Base-by-base conservation (phyloP, 371 early-diverging fungal species). In the Mortierella sp. region DNA sequence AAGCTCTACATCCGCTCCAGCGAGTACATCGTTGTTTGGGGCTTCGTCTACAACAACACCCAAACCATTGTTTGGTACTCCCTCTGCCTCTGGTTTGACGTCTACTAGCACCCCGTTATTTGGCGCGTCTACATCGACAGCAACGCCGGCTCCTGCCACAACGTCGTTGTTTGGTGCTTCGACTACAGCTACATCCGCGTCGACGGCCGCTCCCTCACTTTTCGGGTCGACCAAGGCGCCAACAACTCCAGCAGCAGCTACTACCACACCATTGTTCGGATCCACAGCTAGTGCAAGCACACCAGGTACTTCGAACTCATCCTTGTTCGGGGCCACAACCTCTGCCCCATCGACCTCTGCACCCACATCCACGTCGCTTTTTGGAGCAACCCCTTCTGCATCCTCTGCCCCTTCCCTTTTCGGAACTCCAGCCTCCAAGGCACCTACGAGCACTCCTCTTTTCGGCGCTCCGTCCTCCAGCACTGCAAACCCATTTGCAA, bases 401-500 rank as follows among this genome's bases (percentile, higher is more conserved):
- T 28, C 64, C 11, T 7, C 52, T 15, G 7, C 64, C 4, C 15
- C 59, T 12, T 7, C 50, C 2, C 4, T 50, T 4, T 19, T 61
- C 7, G 18, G 45, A 21, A 48, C 71, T 19, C 57, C 71, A n/a
- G 18, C 37, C 5, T 37, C 37, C 5, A 37, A 37, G 9, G 37
- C 37, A 9, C 37, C 37, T 5, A 37, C 37, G 37, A 37, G 37
- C 37, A 9, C 45, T 3, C 23, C 47, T 5, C 29, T 60, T 53
- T 64, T 65, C 43, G 72, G 62, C 16, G 61, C 72, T 15, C n/a
- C 68, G 7, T 16, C 56, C 23, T 16, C 64, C 16, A 43, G 55
- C 45, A 28, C 47, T 3, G 19, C 58, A 1, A 45, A 46, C 28
- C 65, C 65, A 9, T 65, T 65, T 37, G 21, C 57, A 19, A 60